Evolutionary conservation across 257 asterid species (phyloP), one percentile per base, ranked within the genome.

Genomic region (Pogostemon cablin): DNA sequence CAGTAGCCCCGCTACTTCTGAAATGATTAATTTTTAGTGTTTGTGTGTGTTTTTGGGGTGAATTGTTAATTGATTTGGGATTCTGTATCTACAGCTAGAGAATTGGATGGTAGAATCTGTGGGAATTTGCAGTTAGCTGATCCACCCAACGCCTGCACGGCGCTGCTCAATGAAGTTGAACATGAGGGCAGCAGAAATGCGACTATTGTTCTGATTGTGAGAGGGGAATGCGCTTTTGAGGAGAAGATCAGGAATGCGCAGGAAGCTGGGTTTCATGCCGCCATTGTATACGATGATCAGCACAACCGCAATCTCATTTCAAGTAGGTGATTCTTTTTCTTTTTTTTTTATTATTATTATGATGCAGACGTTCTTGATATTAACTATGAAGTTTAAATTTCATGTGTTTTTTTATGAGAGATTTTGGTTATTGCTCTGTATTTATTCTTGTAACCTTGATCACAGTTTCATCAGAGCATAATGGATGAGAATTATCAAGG

Each of bases 181-280:
- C 50, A 20, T 48, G 11, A 63, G 48, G 56, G 32, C 5, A 53
- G 12, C 3, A 46, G 32, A 41, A 71, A 50, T 41, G 60, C 60
- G 12, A 49, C 9, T 9, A 71, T 77, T 57, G 77, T 54, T 72
- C 81, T 77, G 70, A 71, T 77, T 57, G 70, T 71, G 65, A 71
- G 81, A 64, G 81, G 80, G 46, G 65, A 71, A 11, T 77, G 81
- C 77, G 69, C 73, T 8, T 77, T 77, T 37, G 81, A 77, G 43
- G 81, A 77, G 73, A 77, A 77, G 77, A 35, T 77, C 65, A 77
- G 77, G 61, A 65, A 77, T 49, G 81, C 81, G 32, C 81, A 77
- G 77, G 61, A 77, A 39, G 73, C 81, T 4, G 81, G 81, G 40
- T 77, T 77, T 59, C 77, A 10, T 32, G 77, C 81, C 10, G 81